phyloP scores from a whole-genome alignment of 108 stramenopile genomes.

The Nannochloropsis oceanica region DNA sequence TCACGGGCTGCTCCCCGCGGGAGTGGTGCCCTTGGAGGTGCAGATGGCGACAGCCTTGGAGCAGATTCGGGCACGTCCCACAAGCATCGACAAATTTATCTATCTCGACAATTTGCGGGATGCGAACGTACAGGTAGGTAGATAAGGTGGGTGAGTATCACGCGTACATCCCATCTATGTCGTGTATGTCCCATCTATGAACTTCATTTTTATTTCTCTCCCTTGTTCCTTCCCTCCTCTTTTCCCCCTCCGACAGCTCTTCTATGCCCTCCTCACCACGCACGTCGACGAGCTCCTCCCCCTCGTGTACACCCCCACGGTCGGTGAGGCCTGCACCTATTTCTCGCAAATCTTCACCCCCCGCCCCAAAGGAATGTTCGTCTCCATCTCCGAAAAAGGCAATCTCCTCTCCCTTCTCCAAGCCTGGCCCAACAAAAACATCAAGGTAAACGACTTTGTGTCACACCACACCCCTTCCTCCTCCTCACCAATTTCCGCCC shows the following conservation, averaged over 20 bases:
- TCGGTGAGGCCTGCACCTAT: constrained; percentile 87
- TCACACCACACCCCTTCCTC: background rate
- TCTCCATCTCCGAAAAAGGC: constrained; percentile 68
- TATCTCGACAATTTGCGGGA: constrained; percentile 83
- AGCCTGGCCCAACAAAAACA: constrained; percentile 87
- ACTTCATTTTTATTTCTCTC: too few species aligned
- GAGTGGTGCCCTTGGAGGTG: constrained; percentile 34
- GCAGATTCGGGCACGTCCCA: constrained; percentile 49
- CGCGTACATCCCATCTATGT: too few species aligned
- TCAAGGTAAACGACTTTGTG: background rate
- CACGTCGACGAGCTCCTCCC: constrained; percentile 91
- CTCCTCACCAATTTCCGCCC: background rate
- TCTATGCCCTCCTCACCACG: constrained; percentile 76
- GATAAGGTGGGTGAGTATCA: too few species aligned
- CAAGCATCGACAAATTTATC: constrained; percentile 71
- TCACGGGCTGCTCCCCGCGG: constrained; percentile 37
- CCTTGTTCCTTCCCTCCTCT: background rate
- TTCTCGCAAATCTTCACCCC: constrained; percentile 39
- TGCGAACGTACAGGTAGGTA: constrained; percentile 63
- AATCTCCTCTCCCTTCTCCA: constrained; percentile 83
- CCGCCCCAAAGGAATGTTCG: constrained; percentile 86
- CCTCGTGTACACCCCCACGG: constrained; percentile 95
- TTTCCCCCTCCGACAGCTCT: constrained; percentile 37
- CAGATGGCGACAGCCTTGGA: constrained; percentile 30
- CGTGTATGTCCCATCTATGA: too few species aligned